phyloP scores from a whole-genome alignment of 345 rosid species.

The Angophora floribunda region DNA sequence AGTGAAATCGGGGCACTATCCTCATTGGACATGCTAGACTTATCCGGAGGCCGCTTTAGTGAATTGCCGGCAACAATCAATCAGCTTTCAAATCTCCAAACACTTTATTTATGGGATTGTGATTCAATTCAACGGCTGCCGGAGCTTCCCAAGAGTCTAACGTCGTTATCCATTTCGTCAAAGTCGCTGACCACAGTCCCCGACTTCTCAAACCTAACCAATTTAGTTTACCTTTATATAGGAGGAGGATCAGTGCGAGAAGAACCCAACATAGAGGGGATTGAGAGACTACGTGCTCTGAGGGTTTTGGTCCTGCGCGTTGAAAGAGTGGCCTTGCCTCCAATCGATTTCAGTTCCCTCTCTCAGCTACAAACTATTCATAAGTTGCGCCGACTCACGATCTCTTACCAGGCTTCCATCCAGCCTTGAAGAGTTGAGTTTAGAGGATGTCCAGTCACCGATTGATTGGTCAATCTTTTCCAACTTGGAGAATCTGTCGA shows the following conservation, averaged over 20 bases:
- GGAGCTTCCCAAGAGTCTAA: not conserved
- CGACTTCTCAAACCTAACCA: not conserved
- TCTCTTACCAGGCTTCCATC: not conserved
- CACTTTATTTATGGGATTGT: not conserved
- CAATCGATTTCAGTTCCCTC: not conserved
- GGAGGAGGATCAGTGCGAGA: accelerated
- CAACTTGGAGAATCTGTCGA: too few relatives aligned
- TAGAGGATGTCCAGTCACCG: not conserved
- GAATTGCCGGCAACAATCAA: not conserved
- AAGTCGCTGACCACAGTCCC: not conserved
- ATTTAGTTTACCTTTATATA: too few relatives aligned
- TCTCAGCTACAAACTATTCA: not conserved
- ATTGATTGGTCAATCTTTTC: too few relatives aligned
- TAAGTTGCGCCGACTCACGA: not conserved
- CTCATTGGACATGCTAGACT: not conserved
- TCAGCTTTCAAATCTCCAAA: not conserved
- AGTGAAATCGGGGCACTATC: not conserved
- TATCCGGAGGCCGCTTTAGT: accelerated
- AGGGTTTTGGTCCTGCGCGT: not conserved
- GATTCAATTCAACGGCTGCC: not conserved
- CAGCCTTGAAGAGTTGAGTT: not conserved
- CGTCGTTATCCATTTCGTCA: not conserved
- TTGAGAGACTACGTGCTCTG: not conserved
- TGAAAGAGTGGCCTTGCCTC: not conserved
- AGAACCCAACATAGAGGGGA: not conserved